Evolutionary conservation across 116 monocot species (phyloP).

Genomic region (Zostera marina): DNA sequence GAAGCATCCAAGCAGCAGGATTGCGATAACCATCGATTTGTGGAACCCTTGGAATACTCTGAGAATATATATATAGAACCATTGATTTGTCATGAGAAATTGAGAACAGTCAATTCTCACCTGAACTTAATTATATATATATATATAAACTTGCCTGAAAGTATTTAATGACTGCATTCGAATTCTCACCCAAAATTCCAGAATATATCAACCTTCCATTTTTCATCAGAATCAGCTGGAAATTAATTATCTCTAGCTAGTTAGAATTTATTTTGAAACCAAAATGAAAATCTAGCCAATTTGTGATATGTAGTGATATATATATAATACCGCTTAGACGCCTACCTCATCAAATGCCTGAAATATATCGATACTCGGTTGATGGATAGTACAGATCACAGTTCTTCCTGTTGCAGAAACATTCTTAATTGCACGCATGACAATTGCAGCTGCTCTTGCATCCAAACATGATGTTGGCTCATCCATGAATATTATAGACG

Average conservation of each 20-base stretch:
- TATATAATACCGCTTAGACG: too few species aligned
- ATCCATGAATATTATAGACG: slow-evolving; percentile 85
- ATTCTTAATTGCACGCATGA: slow-evolving; percentile 58
- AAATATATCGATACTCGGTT: slow-evolving; percentile 54
- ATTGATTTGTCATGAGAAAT: too few species aligned
- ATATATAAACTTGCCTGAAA: slow-evolving; percentile 29
- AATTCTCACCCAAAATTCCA: slow-evolving; percentile 28
- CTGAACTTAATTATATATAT: too few species aligned
- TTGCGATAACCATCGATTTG: slow-evolving; percentile 44
- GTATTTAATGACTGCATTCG: slow-evolving; percentile 34
- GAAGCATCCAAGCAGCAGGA: slow-evolving; percentile 67
- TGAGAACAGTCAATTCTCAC: too few species aligned
- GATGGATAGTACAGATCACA: slow-evolving; percentile 47
- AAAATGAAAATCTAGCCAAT: too few species aligned
- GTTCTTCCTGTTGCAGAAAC: slow-evolving; percentile 40
- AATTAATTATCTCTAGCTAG: too few species aligned
- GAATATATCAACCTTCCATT: slow-evolving; percentile 41
- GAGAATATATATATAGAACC: too few species aligned
- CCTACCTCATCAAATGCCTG: slow-evolving; percentile 77
- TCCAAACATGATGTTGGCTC: slow-evolving; percentile 82
- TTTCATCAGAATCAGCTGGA: slow-evolving; percentile 49
- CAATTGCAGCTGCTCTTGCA: slow-evolving; percentile 78
- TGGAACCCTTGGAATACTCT: slow-evolving; percentile 40
- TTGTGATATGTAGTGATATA: too few species aligned
- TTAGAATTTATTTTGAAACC: too few species aligned